Conservation (phyloP, 2,329 filamentous ascomycete genomes). For the Apiospora malaysiana region DNA sequence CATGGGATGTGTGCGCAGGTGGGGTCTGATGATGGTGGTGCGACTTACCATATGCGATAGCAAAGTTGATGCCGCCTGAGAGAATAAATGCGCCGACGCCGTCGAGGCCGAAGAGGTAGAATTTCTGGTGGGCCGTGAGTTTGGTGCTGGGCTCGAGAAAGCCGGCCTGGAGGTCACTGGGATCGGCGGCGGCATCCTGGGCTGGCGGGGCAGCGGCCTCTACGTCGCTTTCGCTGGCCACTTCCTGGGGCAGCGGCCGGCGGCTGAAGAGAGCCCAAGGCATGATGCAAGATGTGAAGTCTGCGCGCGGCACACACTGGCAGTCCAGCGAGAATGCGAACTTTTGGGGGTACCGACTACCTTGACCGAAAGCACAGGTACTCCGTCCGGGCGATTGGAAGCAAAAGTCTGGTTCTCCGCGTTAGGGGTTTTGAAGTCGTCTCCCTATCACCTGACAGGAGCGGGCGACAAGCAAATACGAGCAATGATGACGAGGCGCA, state of each 20-base stretch:
- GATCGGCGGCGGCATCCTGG: not conserved
- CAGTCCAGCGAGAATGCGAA: not conserved
- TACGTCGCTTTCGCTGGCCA: slow-evolving; percentile 16
- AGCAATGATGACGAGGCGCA: not conserved
- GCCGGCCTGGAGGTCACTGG: not conserved
- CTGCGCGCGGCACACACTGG: not conserved
- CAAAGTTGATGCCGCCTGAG: slow-evolving; percentile 58
- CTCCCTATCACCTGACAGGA: not conserved
- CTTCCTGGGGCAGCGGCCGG: slow-evolving; percentile 16
- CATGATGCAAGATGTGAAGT: slow-evolving; percentile 26
- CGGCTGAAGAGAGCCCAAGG: slow-evolving; percentile 34
- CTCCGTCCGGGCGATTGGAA: not conserved
- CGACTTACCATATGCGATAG: slow-evolving; percentile 54
- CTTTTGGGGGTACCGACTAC: not conserved
- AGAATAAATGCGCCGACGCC: slow-evolving; percentile 54
- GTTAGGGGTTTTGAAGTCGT: not conserved
- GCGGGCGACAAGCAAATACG: not conserved
- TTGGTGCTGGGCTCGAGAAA: slow-evolving; percentile 42
- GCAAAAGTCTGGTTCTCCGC: not conserved
- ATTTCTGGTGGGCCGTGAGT: slow-evolving; percentile 51
- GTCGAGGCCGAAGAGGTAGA: slow-evolving; percentile 56
- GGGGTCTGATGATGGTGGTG: slow-evolving; percentile 6
- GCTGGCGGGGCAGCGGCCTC: slow-evolving; percentile 20
- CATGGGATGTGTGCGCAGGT: no score
- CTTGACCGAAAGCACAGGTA: not conserved